Conservation (phyloP, 2,329 filamentous ascomycete genomes). For the Claviceps sp. region DNA sequence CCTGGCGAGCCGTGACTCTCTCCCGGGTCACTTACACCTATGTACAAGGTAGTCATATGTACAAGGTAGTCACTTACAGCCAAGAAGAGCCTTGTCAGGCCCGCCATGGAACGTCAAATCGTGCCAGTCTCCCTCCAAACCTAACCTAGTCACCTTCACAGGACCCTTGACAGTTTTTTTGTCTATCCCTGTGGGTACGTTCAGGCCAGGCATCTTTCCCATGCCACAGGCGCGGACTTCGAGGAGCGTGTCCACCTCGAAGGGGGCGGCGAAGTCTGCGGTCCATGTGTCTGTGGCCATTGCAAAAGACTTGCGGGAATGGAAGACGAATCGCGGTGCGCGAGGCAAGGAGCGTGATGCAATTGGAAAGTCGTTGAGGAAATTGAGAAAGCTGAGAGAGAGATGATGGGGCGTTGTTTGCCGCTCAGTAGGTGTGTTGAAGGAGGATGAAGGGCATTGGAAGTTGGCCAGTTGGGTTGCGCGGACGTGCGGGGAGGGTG, state of each 20-base stretch:
- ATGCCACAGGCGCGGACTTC: slow-evolving; percentile 45
- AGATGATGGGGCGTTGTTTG: too few relatives aligned
- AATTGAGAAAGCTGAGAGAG: not conserved
- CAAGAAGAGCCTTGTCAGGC: slow-evolving; percentile 48
- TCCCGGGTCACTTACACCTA: not conserved
- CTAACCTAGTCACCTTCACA: slow-evolving; percentile 32
- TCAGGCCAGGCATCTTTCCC: slow-evolving; percentile 38
- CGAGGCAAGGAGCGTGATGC: not conserved
- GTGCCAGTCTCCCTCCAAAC: slow-evolving; percentile 47
- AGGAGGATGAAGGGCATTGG: too few relatives aligned
- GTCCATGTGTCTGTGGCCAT: slow-evolving; percentile 3
- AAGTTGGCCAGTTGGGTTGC: too few relatives aligned
- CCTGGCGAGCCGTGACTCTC: too few relatives aligned
- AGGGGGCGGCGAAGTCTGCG: slow-evolving; percentile 25
- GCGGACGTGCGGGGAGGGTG: too few relatives aligned
- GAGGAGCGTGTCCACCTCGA: slow-evolving; percentile 34
- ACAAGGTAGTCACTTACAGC: slow-evolving; percentile 25
- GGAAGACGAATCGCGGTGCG: not conserved
- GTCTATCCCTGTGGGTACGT: slow-evolving; percentile 42
- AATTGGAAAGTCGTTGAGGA: not conserved
- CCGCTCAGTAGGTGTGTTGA: too few relatives aligned
- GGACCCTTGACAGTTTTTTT: slow-evolving; percentile 31
- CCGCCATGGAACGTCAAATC: slow-evolving; percentile 49
- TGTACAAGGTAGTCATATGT: slow-evolving; percentile 1
- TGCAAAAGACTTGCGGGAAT: not conserved